Base-by-base conservation (phyloP, 768 basidiomycete genomes). In the Suillus lakei region DNA sequence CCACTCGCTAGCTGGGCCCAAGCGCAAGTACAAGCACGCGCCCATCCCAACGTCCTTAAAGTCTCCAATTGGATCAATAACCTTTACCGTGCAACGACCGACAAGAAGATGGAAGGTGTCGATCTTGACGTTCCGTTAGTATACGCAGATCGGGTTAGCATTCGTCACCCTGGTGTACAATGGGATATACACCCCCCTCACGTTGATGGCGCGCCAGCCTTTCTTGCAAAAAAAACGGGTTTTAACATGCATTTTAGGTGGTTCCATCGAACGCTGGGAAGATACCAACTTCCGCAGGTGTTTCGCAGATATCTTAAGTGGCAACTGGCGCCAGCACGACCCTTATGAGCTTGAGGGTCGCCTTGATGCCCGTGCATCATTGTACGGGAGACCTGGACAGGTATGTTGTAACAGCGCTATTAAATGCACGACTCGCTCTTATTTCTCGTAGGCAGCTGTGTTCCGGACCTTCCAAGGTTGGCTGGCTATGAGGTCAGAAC, bases 401-500 rank as follows among this genome's bases (percentile, higher is more conserved):
- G 85, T 82, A 67, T 58, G 72, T 72, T 9, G 44, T 59, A 23
- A 5, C 4, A 10, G 12, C n/a, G 30, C 6, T 30, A 13, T 26
- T 12, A 32, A n/a, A 18, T 23, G 8, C 36, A 26, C 21, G 43
- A 16, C 56, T 32, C 51, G 34, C 58, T 54, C 23, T 8, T 51
- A 39, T 36, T 50, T 69, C 66, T 61, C 26, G 18, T 28, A 84
- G 75, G 81, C 84, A 28, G 85, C 74, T 63, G 80, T 86, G 8
- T 86, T 88, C 71, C 79, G 85, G 60, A 86, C 88, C 3, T 93
- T 89, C 79, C 91, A 92, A 70, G 91, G 91, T n/a, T 93, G 91
- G 91, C 74, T 91, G 16, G 83, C 90, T 2, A 80, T 90, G 81
- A 88, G 86, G 88, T 90, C 53, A 4, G 46, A 71, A 64, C 61